A percentile compares a stretch with the other conserved stretches of the same genome.
phyloP scores from a whole-genome alignment of 2,329 filamentous ascomycete species.

The Falciphora oryzae region DNA sequence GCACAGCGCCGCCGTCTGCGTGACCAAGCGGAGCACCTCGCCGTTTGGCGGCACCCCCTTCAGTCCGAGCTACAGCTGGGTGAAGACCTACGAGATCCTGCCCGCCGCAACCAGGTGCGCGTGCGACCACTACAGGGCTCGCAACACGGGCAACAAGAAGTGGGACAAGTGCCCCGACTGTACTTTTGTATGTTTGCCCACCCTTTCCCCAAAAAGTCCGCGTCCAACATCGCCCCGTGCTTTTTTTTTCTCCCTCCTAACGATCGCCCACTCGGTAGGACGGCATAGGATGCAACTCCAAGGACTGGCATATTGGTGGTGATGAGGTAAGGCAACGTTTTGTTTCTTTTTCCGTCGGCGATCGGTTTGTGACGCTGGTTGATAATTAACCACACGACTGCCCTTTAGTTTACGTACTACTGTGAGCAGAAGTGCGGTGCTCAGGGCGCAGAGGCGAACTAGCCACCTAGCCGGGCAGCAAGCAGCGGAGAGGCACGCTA shows the following conservation, averaged over 20 bases:
- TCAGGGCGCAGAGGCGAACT: constrained; percentile 13
- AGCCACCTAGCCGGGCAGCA: too few relatives aligned
- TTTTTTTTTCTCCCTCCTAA: too few relatives aligned
- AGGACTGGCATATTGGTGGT: constrained; percentile 14
- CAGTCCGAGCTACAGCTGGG: not conserved
- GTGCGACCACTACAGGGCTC: constrained; percentile 13
- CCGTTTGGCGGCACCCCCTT: not conserved
- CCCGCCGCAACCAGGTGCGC: constrained; percentile 13
- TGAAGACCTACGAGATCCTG: constrained; percentile 2
- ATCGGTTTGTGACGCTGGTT: too few relatives aligned
- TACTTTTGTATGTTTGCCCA: not conserved
- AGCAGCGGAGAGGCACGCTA: too few relatives aligned
- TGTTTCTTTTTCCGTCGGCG: too few relatives aligned
- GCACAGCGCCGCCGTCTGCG: constrained; percentile 1
- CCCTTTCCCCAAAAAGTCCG: too few relatives aligned
- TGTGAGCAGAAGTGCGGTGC: constrained; percentile 16
- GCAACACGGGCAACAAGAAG: constrained; percentile 17
- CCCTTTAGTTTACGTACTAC: constrained; percentile 17
- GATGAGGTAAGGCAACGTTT: too few relatives aligned
- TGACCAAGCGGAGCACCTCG: not conserved
- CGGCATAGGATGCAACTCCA: constrained; percentile 13
- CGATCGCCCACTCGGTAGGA: not conserved
- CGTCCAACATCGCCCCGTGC: too few relatives aligned
- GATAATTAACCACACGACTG: too few relatives aligned
- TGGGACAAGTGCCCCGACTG: constrained; percentile 18